Evolutionary conservation across 2,329 filamentous ascomycete species (phyloP).

Genomic region (Fusarium napiforme): DNA sequence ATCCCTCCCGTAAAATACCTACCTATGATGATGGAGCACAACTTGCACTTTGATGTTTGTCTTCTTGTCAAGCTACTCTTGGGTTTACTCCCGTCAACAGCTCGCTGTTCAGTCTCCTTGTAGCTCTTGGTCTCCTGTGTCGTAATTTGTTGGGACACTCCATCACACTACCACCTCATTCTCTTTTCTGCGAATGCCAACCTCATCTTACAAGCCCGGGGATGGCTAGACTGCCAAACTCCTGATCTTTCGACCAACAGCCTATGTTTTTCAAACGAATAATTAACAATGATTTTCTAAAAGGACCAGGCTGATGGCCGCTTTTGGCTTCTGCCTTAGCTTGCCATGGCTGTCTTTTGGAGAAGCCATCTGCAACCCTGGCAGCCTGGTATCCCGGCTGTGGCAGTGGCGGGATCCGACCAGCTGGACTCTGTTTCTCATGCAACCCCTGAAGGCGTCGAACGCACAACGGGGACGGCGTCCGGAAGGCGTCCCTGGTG

Average conservation of each 20-base stretch:
- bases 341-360: slow-evolving; percentile 24
- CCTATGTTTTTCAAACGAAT: slow-evolving; percentile 4
- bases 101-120: slow-evolving; percentile 2
- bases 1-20: slow-evolving; percentile 32
- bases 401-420: slow-evolving; percentile 42
- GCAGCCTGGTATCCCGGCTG: slow-evolving; percentile 30
- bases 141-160: slow-evolving; percentile 14
- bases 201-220: slow-evolving; percentile 19
- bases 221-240: slow-evolving; percentile 33
- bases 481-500: slow-evolving; percentile 38
- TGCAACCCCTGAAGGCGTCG: slow-evolving; percentile 38
- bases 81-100: background rate
- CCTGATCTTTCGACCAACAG: slow-evolving; percentile 2
- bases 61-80: background rate
- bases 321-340: slow-evolving; percentile 29
- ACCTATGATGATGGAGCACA: background rate
- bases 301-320: slow-evolving; percentile 25
- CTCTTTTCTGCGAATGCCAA: slow-evolving; percentile 2
- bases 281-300: slow-evolving; percentile 8
- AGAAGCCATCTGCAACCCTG: slow-evolving; percentile 34
- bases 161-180: slow-evolving; percentile 9
- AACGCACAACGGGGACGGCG: slow-evolving; percentile 41
- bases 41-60: slow-evolving; percentile 11
- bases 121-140: slow-evolving; percentile 19
- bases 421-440: slow-evolving; percentile 42